A percentile compares a stretch with the other conserved stretches of the same genome.
Evolutionary conservation across 176 grass and related monocot genomes (phyloP).

Genomic region (Leersia perrieri): DNA sequence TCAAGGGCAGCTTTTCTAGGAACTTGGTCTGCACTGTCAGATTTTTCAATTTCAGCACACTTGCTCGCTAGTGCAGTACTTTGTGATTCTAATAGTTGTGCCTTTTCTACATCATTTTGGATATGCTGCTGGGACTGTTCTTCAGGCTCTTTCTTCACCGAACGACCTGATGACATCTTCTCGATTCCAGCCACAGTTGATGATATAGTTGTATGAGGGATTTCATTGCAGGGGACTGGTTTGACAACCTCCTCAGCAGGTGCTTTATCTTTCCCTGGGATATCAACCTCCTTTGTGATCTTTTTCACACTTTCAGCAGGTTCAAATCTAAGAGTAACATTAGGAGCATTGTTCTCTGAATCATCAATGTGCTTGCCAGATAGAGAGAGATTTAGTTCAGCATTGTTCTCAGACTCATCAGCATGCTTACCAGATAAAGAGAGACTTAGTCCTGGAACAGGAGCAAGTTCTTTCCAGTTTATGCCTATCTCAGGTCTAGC

Average conservation of each 20-base stretch:
- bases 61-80: conserved; percentile 16
- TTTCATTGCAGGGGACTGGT: conserved; percentile 13
- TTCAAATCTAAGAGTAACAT: conserved; percentile 19
- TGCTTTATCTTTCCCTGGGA: conserved; percentile 14
- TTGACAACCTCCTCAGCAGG: conserved; percentile 12
- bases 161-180: conserved; percentile 5
- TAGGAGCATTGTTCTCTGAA: conserved; percentile 11
- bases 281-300: conserved; percentile 8
- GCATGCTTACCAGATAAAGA: conserved; percentile 45
- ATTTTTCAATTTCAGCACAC: conserved; percentile 22
- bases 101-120: conserved; percentile 12
- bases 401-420: conserved; percentile 19
- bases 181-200: conserved; percentile 18
- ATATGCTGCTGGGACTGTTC: conserved; percentile 25
- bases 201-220: conserved; percentile 3
- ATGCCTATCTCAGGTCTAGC: conserved; percentile 52
- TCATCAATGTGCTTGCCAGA: conserved; percentile 36
- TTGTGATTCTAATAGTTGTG: not conserved
- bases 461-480: conserved; percentile 50
- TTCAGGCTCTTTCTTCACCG: conserved; percentile 49
- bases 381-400: conserved; percentile 51
- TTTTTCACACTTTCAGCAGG: conserved; percentile 22
- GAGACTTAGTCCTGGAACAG: conserved; percentile 48
- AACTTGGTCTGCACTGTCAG: not conserved
- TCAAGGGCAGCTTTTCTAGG: conserved; percentile 22